Base-by-base conservation (phyloP, 108 stramenopile genomes). In the Nitzschia inconspicua region DNA sequence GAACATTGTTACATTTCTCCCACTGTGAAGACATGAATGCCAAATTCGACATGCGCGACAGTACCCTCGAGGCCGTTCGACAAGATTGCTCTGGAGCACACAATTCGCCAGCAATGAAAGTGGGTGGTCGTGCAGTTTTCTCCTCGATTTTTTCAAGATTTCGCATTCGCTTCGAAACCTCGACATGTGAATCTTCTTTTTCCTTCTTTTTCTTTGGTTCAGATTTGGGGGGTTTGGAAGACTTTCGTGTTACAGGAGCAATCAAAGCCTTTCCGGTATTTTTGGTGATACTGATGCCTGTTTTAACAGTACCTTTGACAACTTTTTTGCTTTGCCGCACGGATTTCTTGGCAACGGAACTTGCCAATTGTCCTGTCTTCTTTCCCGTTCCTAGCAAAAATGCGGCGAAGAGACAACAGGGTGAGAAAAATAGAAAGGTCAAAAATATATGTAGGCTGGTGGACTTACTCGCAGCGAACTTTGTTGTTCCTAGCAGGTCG, bases 41-140 rank as follows among this genome's bases (percentile, higher is more conserved):
- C 11, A 79, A 54, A 16, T 58, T 69, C 14, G 85, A 86, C 66
- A 88, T 79, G 32, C 70, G 65, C 7, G 65, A 58, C 22, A 91
- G 56, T 47, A 91, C 73, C 16, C 82, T 68, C 2, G 86, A 88
- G 1, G 83, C 80, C 35, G 74, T 88, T 23, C 83, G 75, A 47
- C 83, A 76, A 3, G 77, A 85, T 39, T 82, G 79, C 37, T 91
- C 89, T 13, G 82, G 82, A 16, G 86, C 72, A 42, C 68, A 67
- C 9, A 87, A 70, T 56, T 85, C 84, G 11, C 82, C 85, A 23
- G 88, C 83, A 37, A 79, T 27, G 41, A 75, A 65, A 10, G 42
- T 57, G 13, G 68, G 56, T 3, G 62, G 41, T 19, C 60, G 37
- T 44, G 44, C 53, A 0, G 47, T 43, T 31, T 60, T 70, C 34